A percentile compares a stretch with the other conserved stretches of the same genome.
Conservation (phyloP, 2,329 filamentous ascomycete species). For the Penicillium corylophilum region DNA sequence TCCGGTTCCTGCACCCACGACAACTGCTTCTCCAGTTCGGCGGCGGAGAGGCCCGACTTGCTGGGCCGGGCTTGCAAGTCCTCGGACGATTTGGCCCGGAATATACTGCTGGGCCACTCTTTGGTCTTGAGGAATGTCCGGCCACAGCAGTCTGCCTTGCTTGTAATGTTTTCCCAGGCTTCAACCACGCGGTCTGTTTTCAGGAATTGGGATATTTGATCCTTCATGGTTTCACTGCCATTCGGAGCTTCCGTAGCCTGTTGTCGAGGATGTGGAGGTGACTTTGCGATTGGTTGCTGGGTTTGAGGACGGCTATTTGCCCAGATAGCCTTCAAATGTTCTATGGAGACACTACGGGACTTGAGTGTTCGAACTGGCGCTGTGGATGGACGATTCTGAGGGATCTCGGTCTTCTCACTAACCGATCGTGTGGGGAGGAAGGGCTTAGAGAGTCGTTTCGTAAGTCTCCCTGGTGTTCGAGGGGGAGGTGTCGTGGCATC, state of each 20-base stretch:
- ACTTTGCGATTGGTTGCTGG: slow-evolving; percentile 11
- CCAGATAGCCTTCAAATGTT: slow-evolving; percentile 26
- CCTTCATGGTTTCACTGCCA: slow-evolving; percentile 29
- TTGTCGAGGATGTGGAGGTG: slow-evolving; percentile 8
- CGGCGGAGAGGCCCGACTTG: slow-evolving; percentile 10
- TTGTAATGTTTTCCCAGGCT: slow-evolving; percentile 29
- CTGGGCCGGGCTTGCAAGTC: slow-evolving; percentile 5
- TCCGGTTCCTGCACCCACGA: slow-evolving; percentile 32
- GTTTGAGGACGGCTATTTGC: slow-evolving; percentile 19
- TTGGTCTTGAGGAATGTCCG: slow-evolving; percentile 16
- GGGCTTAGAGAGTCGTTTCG: slow-evolving; percentile 25
- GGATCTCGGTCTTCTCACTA: slow-evolving; percentile 14
- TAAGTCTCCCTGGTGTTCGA: slow-evolving; percentile 19
- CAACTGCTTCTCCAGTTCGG: slow-evolving; percentile 26
- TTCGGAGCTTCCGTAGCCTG: slow-evolving; percentile 6
- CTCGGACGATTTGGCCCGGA: slow-evolving; percentile 29
- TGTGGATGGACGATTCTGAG: slow-evolving; percentile 25
- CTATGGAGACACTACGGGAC: slow-evolving; percentile 27
- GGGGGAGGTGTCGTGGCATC: slow-evolving; percentile 15
- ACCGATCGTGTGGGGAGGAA: slow-evolving; percentile 20
- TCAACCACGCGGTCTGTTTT: slow-evolving; percentile 36
- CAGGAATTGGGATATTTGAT: slow-evolving; percentile 34
- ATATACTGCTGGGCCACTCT: slow-evolving; percentile 32
- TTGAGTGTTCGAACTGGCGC: slow-evolving; percentile 26
- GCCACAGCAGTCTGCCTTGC: slow-evolving; percentile 20